Conservation (phyloP, 805 yeast species). For the Saccharomycopsis guyanensis region DNA sequence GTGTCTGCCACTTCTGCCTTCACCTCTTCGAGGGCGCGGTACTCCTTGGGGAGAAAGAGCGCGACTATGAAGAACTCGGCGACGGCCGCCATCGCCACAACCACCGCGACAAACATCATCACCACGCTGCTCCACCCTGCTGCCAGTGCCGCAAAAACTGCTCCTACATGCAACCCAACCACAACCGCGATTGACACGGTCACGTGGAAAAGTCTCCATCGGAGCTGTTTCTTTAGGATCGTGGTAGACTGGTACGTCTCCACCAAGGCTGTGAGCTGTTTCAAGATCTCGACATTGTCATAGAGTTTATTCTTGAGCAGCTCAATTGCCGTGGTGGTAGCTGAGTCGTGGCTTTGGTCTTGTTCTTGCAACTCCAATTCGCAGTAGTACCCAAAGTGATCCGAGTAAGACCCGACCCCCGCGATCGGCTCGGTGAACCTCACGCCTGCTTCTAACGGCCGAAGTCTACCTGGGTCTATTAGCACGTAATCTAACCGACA, state of each 20-base stretch:
- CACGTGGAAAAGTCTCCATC: conserved; percentile 63
- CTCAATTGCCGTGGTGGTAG: no score
- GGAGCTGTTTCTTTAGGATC: conserved; percentile 41
- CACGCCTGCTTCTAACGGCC: conserved; percentile 57
- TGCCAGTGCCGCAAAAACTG: conserved; percentile 49
- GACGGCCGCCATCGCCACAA: conserved; percentile 58
- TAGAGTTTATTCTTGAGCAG: conserved; percentile 16
- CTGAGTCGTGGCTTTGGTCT: no score
- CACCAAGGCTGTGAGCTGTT: conserved; percentile 43
- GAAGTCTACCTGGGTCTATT: conserved; percentile 48
- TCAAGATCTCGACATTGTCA: conserved; percentile 29
- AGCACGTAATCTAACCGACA: conserved; percentile 87
- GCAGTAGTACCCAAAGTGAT: conserved; percentile 79
- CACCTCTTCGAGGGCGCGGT: conserved; percentile 70
- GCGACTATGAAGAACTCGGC: conserved; percentile 72
- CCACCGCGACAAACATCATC: conserved; percentile 46
- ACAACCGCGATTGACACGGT: conserved; percentile 43
- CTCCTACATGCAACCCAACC: conserved; percentile 46
- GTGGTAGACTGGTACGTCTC: conserved; percentile 44
- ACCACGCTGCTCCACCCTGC: conserved; percentile 62
- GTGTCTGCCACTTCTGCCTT: conserved; percentile 51
- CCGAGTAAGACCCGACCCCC: conserved; percentile 71
- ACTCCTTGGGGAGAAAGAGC: conserved; percentile 74
- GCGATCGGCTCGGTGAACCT: conserved; percentile 65
- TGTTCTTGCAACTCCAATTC: conserved; percentile 29